Evolutionary conservation across 805 yeast species (phyloP).

Genomic region (Candida lessepsii): DNA sequence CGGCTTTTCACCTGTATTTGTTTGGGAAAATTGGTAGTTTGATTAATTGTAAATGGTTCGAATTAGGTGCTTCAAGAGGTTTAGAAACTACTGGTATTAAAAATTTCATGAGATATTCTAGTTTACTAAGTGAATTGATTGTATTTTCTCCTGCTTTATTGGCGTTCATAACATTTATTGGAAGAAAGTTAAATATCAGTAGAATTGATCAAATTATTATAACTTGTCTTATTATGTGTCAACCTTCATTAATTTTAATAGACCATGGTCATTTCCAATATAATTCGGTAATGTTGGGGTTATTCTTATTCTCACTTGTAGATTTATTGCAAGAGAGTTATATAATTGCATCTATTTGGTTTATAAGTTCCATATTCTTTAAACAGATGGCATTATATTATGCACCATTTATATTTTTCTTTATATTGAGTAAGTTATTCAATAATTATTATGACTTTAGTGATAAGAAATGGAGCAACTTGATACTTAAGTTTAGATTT

Average conservation of each 20-base stretch:
- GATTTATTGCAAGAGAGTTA: conserved; percentile 63
- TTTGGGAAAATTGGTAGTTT: conserved; percentile 70
- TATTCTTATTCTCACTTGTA: conserved; percentile 65
- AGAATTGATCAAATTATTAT: conserved; percentile 76
- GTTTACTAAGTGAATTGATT: conserved; percentile 68
- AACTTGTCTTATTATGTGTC: conserved; percentile 76
- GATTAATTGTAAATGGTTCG: conserved; percentile 74
- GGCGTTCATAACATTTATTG: conserved; percentile 67
- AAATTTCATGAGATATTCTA: conserved; percentile 82
- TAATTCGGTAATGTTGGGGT: conserved; percentile 91
- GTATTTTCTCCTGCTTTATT: conserved; percentile 80
- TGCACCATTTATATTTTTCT: conserved; percentile 84
- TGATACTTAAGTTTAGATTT: conserved; percentile 43
- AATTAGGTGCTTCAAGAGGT: conserved; percentile 71
- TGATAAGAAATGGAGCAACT: conserved; percentile 13
- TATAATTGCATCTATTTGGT: conserved; percentile 70
- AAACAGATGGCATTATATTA: conserved; percentile 96
- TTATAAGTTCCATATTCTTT: conserved; percentile 75
- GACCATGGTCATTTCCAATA: conserved; percentile 98
- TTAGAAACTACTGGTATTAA: conserved; percentile 64
- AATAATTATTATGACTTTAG: conserved; percentile 18
- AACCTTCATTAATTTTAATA: conserved; percentile 77
- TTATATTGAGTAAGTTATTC: conserved; percentile 56
- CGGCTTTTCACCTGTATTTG: conserved; percentile 88
- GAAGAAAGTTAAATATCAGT: conserved; percentile 52